Evolutionary conservation across 306 rosid species (phyloP).

Genomic region (Canavalia ensiformis): DNA sequence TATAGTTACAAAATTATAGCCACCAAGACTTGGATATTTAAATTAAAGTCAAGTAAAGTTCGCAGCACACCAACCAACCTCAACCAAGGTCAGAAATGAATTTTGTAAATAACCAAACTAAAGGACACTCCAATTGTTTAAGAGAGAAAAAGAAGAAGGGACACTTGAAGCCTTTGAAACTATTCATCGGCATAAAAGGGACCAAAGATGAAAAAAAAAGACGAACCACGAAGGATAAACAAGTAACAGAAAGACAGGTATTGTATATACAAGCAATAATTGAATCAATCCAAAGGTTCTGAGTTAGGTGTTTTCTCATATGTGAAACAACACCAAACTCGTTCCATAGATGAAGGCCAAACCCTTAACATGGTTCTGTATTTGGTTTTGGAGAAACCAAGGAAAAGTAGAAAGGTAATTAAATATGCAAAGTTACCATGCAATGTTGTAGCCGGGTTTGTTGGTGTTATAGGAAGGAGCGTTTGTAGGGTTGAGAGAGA

Average conservation of each 20-base stretch:
- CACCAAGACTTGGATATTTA: constrained; percentile 14
- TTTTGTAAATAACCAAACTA: neutral
- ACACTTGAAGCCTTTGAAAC: constrained; percentile 11
- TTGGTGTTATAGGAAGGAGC: neutral
- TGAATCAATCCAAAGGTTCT: neutral
- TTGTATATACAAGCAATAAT: neutral
- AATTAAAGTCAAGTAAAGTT: constrained; percentile 41
- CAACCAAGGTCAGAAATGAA: constrained; percentile 22
- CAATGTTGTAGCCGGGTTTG: neutral
- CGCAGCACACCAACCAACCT: constrained; percentile 26
- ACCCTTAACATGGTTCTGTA: neutral
- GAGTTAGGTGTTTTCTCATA: neutral
- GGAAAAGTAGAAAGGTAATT: constrained; percentile 16
- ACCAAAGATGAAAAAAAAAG: constrained; percentile 19
- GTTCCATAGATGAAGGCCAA: neutral
- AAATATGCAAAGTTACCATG: constrained; percentile 1
- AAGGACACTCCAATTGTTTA: constrained; percentile 11
- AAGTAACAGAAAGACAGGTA: neutral
- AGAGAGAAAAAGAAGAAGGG: constrained; percentile 6
- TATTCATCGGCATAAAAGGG: neutral
- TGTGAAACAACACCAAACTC: constrained; percentile 20
- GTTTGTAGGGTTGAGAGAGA: neutral
- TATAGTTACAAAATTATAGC: neutral
- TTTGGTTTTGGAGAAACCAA: constrained; percentile 42
- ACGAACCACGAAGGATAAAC: constrained; percentile 36